These are phyloP conservation scores for Aspergillus clavatus DNA, from an alignment of 2,329 filamentous ascomycete genomes.

Conservation along the genomic window DNA sequence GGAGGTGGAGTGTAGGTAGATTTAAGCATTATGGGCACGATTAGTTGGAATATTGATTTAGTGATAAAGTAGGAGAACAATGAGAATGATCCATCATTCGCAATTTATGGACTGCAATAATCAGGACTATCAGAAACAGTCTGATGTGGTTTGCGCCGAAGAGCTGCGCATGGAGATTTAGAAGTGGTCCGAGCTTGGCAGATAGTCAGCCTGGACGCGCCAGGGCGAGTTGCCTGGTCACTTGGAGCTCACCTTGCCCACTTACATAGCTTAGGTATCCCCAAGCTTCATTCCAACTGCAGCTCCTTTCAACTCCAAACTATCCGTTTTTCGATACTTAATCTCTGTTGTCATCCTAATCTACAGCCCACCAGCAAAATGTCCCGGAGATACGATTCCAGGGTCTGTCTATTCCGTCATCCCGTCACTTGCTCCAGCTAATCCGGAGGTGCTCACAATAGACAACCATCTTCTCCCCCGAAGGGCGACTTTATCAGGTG, in stretches of 20 bases:
- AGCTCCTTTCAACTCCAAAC: constrained; percentile 9
- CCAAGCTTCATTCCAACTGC: constrained; percentile 13
- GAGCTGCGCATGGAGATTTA: constrained; percentile 14
- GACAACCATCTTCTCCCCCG: constrained; percentile 99
- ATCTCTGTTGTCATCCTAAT: constrained; percentile 13
- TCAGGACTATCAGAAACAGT: neutral
- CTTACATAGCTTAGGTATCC: constrained; percentile 16
- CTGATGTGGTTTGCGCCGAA: neutral
- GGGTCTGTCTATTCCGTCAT: constrained; percentile 56
- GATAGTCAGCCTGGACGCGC: constrained; percentile 31
- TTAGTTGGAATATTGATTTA: neutral
- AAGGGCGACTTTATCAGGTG: constrained; percentile 97
- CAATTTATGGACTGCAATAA: neutral
- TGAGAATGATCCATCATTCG: neutral
- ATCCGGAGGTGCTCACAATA: constrained; percentile 43
- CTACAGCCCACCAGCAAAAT: constrained; percentile 49
- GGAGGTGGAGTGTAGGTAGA: constrained; percentile 67
- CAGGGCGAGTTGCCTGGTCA: constrained; percentile 37
- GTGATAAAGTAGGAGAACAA: neutral
- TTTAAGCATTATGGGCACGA: constrained; percentile 57
- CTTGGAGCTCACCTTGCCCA: constrained; percentile 31
- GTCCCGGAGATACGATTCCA: constrained; percentile 96
- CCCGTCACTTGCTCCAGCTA: constrained; percentile 28
- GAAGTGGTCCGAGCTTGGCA: constrained; percentile 38
- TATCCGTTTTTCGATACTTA: constrained; percentile 7